Conservation (phyloP, 805 yeast genomes). For the Starmerella etchellsii region DNA sequence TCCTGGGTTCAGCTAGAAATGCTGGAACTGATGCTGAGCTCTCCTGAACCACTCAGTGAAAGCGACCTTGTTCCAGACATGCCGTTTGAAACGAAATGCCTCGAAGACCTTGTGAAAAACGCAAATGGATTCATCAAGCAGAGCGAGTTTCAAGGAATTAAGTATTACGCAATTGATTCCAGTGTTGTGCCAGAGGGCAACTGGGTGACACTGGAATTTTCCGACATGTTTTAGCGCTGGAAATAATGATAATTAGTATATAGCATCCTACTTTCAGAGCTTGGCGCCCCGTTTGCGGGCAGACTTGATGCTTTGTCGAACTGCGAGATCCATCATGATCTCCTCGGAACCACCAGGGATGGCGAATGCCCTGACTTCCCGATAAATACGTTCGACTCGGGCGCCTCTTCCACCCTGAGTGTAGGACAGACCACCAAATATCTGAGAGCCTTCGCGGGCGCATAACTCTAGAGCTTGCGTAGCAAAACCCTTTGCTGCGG, state of each 20-base stretch:
- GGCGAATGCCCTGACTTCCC: slow-evolving; percentile 35
- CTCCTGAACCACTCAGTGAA: slow-evolving; percentile 1
- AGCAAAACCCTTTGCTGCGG: slow-evolving; percentile 31
- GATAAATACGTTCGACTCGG: slow-evolving; percentile 32
- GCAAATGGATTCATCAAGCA: slow-evolving; percentile 3
- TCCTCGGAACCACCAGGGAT: slow-evolving; percentile 37
- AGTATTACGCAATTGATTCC: not conserved
- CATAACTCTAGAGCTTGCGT: slow-evolving; percentile 33
- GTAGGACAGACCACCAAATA: slow-evolving; percentile 33
- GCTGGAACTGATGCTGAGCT: not conserved
- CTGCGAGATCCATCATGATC: slow-evolving; percentile 33
- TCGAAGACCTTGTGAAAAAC: not conserved
- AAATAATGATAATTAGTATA: too few species aligned
- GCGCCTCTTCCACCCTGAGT: slow-evolving; percentile 35
- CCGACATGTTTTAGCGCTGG: not conserved
- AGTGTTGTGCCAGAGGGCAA: not conserved
- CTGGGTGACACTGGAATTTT: not conserved
- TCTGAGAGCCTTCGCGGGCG: slow-evolving; percentile 35
- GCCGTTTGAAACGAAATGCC: not conserved
- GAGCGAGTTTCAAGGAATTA: not conserved
- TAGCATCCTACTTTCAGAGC: slow-evolving; percentile 3
- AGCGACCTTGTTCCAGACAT: not conserved
- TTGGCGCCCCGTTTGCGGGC: slow-evolving; percentile 13
- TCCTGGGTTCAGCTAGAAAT: slow-evolving; percentile 5
- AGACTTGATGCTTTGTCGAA: slow-evolving; percentile 30